These are phyloP conservation scores for Cystobasidium slooffiae DNA, from an alignment of 1,284 basidiomycete species.

Conservation along the genomic window DNA sequence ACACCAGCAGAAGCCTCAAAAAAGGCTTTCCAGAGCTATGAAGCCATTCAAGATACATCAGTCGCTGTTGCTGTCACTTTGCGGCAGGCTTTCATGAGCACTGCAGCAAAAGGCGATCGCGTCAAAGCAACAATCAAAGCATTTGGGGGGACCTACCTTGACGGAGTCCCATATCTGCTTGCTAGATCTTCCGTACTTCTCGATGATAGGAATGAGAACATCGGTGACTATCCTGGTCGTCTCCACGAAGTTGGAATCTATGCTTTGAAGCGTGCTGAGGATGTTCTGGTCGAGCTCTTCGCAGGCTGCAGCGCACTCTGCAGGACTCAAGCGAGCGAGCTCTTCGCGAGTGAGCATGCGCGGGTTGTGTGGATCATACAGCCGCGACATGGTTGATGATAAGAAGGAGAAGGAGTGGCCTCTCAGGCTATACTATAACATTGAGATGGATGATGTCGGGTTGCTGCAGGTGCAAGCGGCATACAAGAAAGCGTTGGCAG, in stretches of 20 bases:
- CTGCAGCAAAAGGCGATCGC: not conserved
- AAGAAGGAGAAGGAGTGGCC: too few relatives aligned
- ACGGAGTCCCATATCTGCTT: conserved; percentile 50
- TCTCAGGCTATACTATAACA: too few relatives aligned
- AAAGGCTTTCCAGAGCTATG: conserved; percentile 52
- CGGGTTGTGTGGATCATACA: conserved; percentile 41
- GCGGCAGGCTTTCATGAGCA: conserved; percentile 6
- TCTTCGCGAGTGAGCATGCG: conserved; percentile 48
- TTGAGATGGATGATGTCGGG: too few relatives aligned
- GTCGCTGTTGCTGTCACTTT: not conserved
- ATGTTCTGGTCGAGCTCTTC: conserved; percentile 53
- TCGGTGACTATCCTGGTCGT: conserved; percentile 49
- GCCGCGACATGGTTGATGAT: conserved; percentile 8
- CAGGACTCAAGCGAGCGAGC: conserved; percentile 44
- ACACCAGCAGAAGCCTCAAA: conserved; percentile 51
- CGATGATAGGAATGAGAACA: conserved; percentile 48
- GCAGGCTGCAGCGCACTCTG: conserved; percentile 48
- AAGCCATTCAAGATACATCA: not conserved
- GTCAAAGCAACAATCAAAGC: not conserved
- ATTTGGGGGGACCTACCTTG: conserved; percentile 45
- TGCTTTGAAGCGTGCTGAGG: conserved; percentile 47
- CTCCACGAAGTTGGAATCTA: conserved; percentile 50
- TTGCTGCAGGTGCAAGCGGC: too few relatives aligned
- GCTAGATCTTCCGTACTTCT: conserved; percentile 50
- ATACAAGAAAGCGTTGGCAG: too few relatives aligned